phyloP scores from a whole-genome alignment of 331 rosid genomes.

The Quercus lobata region DNA sequence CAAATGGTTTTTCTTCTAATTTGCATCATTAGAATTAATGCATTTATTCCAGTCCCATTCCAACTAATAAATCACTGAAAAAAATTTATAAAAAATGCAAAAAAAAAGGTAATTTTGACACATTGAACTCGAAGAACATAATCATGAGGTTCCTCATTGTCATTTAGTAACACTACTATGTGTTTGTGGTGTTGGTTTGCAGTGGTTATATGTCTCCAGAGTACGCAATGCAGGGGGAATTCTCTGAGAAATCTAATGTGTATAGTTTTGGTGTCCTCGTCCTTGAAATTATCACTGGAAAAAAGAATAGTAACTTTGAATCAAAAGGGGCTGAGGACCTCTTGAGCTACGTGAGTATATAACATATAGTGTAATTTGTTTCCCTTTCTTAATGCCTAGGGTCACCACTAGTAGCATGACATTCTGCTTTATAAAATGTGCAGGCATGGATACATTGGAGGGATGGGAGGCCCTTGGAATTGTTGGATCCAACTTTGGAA shows the following conservation, averaged over 20 bases:
- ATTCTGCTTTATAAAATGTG: background rate
- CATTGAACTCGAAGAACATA: background rate
- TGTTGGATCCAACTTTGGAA: slow-evolving; percentile 20
- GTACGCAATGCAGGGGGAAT: slow-evolving; percentile 14
- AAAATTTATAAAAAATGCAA: no score
- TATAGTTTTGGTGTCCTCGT: background rate
- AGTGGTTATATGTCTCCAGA: slow-evolving; percentile 13
- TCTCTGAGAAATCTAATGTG: slow-evolving; percentile 26
- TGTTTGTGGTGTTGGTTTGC: background rate
- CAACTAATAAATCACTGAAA: background rate
- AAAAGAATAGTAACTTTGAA: background rate
- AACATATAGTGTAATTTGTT: background rate
- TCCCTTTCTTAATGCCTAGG: background rate
- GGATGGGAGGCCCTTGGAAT: background rate
- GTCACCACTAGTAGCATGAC: background rate
- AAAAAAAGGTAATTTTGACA: no score
- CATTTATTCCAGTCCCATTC: background rate
- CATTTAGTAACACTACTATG: background rate
- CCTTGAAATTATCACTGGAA: background rate
- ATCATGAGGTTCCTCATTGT: background rate
- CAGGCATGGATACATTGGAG: background rate
- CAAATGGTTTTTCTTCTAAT: background rate
- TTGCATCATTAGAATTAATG: background rate
- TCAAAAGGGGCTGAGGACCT: background rate
- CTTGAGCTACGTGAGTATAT: background rate